Percentiles rank a stretch among this genome's conserved stretches.
Evolutionary conservation across 768 basidiomycete species (phyloP).

Genomic region (Russula compacta): DNA sequence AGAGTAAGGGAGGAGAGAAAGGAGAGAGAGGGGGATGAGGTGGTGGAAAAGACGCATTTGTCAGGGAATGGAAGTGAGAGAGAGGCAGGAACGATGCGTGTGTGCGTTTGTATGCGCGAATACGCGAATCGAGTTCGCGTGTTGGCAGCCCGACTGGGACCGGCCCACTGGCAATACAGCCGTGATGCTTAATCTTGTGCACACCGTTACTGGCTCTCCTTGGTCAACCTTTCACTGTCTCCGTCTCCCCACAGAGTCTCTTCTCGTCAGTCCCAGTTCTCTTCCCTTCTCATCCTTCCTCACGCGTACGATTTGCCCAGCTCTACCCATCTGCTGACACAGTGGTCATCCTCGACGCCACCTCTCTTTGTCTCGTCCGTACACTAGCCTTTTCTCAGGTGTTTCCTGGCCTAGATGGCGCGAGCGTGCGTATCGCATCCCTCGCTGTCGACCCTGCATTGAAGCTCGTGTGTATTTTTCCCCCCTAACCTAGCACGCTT

Average conservation of each 20-base stretch:
- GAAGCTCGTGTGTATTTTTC: conserved; percentile 56
- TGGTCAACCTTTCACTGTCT: conserved; percentile 47
- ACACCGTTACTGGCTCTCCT: conserved; percentile 44
- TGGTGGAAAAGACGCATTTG: conserved; percentile 6
- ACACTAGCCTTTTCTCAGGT: conserved; percentile 75
- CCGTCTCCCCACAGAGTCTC: conserved; percentile 41
- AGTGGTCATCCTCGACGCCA: conserved; percentile 65
- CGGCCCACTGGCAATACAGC: too few species aligned
- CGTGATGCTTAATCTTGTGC: conserved; percentile 40
- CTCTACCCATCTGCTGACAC: conserved; percentile 65
- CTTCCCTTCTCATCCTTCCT: neutral
- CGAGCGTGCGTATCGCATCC: conserved; percentile 42
- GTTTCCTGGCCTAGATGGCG: conserved; percentile 50
- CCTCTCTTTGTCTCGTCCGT: conserved; percentile 50
- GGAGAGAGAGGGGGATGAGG: conserved; percentile 7
- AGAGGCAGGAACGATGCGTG: neutral
- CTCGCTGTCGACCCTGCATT: conserved; percentile 67
- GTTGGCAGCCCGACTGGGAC: too few species aligned
- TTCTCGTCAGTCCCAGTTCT: conserved; percentile 46
- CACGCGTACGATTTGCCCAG: conserved; percentile 30
- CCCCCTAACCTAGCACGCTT: neutral
- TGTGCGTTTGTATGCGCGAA: neutral
- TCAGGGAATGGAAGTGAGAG: neutral
- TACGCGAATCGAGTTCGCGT: too few species aligned
- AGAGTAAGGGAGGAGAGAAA: conserved; percentile 29